Evolutionary conservation across 768 basidiomycete genomes (phyloP).

Genomic region (Cubamyces sp.): DNA sequence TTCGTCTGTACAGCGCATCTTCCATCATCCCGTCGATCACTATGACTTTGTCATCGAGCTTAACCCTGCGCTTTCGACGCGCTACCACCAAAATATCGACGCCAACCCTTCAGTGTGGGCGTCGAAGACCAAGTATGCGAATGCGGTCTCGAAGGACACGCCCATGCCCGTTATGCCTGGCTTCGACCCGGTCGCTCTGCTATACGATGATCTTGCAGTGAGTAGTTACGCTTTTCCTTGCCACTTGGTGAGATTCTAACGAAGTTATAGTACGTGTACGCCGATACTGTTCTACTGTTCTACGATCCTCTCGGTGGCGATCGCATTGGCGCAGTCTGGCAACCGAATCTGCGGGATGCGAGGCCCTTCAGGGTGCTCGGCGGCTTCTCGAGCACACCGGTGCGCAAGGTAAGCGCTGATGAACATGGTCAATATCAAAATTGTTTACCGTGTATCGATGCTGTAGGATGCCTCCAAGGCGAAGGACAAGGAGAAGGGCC

Average conservation of each 20-base stretch:
- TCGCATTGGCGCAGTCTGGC: constrained; percentile 85
- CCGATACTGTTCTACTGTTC: constrained; percentile 82
- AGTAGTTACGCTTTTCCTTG: constrained; percentile 18
- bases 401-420: constrained; percentile 34
- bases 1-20: constrained; percentile 45
- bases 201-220: constrained; percentile 78
- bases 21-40: constrained; percentile 79
- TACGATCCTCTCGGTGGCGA: constrained; percentile 81
- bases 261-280: constrained; percentile 60
- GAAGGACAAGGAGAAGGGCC: constrained; percentile 52
- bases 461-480: constrained; percentile 21
- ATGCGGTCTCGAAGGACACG: constrained; percentile 39
- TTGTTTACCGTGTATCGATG: neutral
- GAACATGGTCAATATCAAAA: too few relatives aligned
- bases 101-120: constrained; percentile 54
- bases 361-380: constrained; percentile 81
- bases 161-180: constrained; percentile 53
- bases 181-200: constrained; percentile 76
- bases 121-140: constrained; percentile 48
- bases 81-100: constrained; percentile 73
- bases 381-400: constrained; percentile 75
- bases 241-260: constrained; percentile 1
- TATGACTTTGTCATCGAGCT: constrained; percentile 88
- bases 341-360: constrained; percentile 64
- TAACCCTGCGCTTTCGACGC: constrained; percentile 62